A percentile compares a stretch with the other conserved stretches of the same genome.
Evolutionary conservation across 2,329 filamentous ascomycete genomes (phyloP).

Genomic region (Bipolaris zeicola): DNA sequence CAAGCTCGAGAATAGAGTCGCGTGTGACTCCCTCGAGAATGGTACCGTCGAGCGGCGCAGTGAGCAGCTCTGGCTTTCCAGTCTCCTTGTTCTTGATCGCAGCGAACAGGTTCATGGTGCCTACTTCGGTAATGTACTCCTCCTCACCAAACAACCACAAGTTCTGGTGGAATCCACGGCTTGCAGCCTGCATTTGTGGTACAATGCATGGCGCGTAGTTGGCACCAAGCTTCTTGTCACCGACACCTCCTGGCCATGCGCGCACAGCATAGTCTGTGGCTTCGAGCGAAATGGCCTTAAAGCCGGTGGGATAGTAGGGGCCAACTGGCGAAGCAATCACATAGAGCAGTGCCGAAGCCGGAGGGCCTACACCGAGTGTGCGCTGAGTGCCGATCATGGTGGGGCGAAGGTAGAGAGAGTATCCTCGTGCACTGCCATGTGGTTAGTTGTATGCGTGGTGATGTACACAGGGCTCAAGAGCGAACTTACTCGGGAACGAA

Average conservation of each 20-base stretch:
- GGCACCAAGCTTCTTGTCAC: constrained; percentile 96
- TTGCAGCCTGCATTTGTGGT: constrained; percentile 91
- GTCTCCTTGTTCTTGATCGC: constrained; percentile 84
- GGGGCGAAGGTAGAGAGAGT: constrained; percentile 92
- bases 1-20: constrained; percentile 86
- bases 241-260: constrained; percentile 96
- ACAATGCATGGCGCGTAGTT: constrained; percentile 99
- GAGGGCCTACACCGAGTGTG: constrained; percentile 90
- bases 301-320: constrained; percentile 96
- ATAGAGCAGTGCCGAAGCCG: constrained; percentile 87
- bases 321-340: constrained; percentile 96
- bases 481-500: constrained; percentile 78
- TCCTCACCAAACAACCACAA: constrained; percentile 96
- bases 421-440: constrained; percentile 66
- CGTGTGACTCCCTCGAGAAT: constrained; percentile 94
- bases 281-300: constrained; percentile 95
- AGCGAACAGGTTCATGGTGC: constrained; percentile 98
- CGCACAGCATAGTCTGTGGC: constrained; percentile 96
- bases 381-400: constrained; percentile 97
- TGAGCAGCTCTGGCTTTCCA: constrained; percentile 88
- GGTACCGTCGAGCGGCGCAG: constrained; percentile 94
- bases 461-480: not conserved
- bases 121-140: constrained; percentile 95
- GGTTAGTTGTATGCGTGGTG: constrained; percentile 14
- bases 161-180: constrained; percentile 95